Percentiles rank a stretch among this genome's conserved stretches.
These are phyloP conservation scores for Elaeis guineensis DNA, from an alignment of 176 grass and related monocot genomes.

Conservation along the genomic window DNA sequence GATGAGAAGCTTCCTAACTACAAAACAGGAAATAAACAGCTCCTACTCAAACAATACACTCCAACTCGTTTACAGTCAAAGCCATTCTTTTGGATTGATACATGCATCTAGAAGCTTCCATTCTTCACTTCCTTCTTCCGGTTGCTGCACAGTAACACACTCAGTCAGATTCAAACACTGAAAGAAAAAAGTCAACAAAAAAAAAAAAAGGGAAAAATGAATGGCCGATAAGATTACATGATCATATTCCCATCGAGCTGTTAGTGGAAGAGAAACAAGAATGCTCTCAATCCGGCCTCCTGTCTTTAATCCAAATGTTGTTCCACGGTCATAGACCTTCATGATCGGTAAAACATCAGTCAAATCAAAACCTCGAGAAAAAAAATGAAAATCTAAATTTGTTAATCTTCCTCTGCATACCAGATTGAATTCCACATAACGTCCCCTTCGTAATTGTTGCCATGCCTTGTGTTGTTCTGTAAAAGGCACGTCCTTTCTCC, in stretches of 20 bases:
- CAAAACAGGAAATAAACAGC: too few species aligned
- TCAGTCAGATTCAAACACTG: too few species aligned
- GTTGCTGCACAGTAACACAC: conserved; percentile 42
- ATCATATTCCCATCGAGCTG: conserved; percentile 88
- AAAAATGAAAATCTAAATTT: too few species aligned
- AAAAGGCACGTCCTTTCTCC: conserved; percentile 77
- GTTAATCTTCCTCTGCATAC: conserved; percentile 16
- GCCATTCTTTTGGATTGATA: conserved; percentile 94
- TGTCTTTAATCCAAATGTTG: conserved; percentile 94
- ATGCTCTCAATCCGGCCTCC: conserved; percentile 97
- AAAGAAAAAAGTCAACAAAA: too few species aligned
- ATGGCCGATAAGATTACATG: conserved; percentile 51
- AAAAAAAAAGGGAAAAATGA: too few species aligned
- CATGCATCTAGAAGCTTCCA: conserved; percentile 95
- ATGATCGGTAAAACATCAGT: background rate
- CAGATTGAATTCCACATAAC: conserved; percentile 97
- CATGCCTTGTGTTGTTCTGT: conserved; percentile 85
- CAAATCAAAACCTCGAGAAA: too few species aligned
- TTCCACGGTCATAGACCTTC: conserved; percentile 95
- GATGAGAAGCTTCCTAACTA: too few species aligned
- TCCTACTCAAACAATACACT: too few species aligned
- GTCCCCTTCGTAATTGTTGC: conserved; percentile 90
- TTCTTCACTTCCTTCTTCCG: conserved; percentile 79
- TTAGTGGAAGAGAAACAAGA: conserved; percentile 87
- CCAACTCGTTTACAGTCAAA: conserved; percentile 22